Percentiles rank a stretch among this genome's conserved stretches.
phyloP scores from a whole-genome alignment of 352 stramenopile species.

The Pythium aphanidermatum region DNA sequence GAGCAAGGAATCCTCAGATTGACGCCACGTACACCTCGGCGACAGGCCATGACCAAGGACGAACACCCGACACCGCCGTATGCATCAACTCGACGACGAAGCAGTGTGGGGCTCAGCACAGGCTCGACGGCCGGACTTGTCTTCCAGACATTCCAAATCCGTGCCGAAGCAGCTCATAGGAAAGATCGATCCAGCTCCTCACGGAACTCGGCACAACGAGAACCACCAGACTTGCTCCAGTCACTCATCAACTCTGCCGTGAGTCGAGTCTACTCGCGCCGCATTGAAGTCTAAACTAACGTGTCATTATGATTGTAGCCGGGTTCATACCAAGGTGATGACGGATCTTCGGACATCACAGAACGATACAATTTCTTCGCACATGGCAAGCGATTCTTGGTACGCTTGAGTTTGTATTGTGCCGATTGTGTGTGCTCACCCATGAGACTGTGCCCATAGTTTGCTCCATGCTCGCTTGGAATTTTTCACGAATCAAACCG shows the following conservation, averaged over 20 bases:
- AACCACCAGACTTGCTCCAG: conserved; percentile 20
- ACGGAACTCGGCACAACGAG: background rate
- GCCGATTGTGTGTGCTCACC: too few species aligned
- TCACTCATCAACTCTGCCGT: conserved; percentile 29
- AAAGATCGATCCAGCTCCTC: conserved; percentile 6
- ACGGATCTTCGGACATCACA: conserved; percentile 39
- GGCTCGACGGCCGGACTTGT: conserved; percentile 12
- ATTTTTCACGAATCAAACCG: conserved; percentile 41
- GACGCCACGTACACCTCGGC: too few species aligned
- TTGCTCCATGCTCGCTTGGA: conserved; percentile 47
- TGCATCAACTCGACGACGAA: conserved; percentile 3
- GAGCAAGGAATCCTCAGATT: too few species aligned
- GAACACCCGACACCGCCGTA: too few species aligned
- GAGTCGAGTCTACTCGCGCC: background rate
- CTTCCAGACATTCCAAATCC: conserved; percentile 19
- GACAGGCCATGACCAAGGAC: too few species aligned
- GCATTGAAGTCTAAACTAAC: too few species aligned
- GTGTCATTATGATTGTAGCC: conserved; percentile 26
- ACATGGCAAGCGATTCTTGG: conserved; percentile 50
- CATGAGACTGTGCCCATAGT: conserved; percentile 27
- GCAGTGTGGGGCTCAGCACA: background rate
- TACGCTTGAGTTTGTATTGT: too few species aligned
- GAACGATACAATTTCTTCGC: conserved; percentile 64
- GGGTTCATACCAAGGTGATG: conserved; percentile 42
- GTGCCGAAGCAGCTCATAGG: conserved; percentile 6